These are phyloP conservation scores for Agrocybe pediades DNA, from an alignment of 768 basidiomycete genomes.

Conservation along the genomic window DNA sequence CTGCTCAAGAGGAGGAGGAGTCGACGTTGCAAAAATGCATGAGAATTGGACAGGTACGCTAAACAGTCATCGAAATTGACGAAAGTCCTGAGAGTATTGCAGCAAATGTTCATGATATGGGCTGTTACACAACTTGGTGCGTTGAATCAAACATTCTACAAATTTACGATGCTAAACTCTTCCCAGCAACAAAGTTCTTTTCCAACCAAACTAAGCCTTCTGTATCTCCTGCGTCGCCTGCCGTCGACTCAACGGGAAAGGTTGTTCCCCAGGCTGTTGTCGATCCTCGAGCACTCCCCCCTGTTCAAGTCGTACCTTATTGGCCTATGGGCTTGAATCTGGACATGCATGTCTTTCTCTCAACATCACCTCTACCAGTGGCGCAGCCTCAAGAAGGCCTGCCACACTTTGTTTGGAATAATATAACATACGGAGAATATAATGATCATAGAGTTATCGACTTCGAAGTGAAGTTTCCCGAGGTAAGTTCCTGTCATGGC, in stretches of 20 bases:
- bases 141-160: constrained; percentile 18
- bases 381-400: constrained; percentile 63
- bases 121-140: constrained; percentile 66
- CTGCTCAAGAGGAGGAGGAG: constrained; percentile 18
- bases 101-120: constrained; percentile 76
- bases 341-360: constrained; percentile 74
- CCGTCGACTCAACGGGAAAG: constrained; percentile 11
- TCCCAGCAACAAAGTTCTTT: constrained; percentile 49
- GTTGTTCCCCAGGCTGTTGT: constrained; percentile 27
- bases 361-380: constrained; percentile 61
- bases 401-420: constrained; percentile 75
- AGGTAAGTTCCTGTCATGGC: constrained; percentile 42
- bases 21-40: constrained; percentile 14
- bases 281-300: constrained; percentile 54
- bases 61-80: neutral
- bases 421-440: constrained; percentile 80
- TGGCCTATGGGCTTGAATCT: constrained; percentile 65
- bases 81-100: constrained; percentile 1
- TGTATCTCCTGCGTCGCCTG: constrained; percentile 16
- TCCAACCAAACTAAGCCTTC: constrained; percentile 30
- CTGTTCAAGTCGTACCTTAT: constrained; percentile 51
- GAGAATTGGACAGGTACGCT: constrained; percentile 22
- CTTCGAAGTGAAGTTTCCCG: constrained; percentile 65
- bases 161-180: neutral
- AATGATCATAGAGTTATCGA: constrained; percentile 57